Base-by-base conservation (phyloP, 352 stramenopile species). In the Phytopythium cucurbitacearum region DNA sequence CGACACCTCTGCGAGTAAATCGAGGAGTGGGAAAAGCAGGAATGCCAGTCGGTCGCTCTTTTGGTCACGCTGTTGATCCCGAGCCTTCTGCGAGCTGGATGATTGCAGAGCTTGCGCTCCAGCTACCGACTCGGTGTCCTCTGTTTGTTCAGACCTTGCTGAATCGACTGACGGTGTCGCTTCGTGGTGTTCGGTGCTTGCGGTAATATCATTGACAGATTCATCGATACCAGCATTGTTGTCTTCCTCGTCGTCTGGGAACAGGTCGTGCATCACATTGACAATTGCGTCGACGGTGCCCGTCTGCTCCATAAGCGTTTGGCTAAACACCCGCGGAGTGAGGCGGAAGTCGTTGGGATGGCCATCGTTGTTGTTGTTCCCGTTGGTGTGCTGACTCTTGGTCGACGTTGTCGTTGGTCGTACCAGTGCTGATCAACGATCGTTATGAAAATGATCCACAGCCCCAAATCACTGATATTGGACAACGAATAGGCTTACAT, bases 231-330 rank as follows among this genome's bases (percentile, higher is more conserved):
- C 41, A 15, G 40, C 39, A 21, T 9, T 38, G 11, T 38, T 44
- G n/a, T 42, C 35, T n/a, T 40, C 36, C 0, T 80, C 66, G 10
- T 85, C 71, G 12, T 89, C 75, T 7, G 76, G 73, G n/a, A 92
- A 89, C 7, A 92, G 50, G 39, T 86, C 71, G 48, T 87, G 79
- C 51, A 90, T 68, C 4, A 86, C 75, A 0, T 57, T 63, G 32
- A 89, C 73, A 51, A 89, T 71, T 5, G 69, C 62, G 37, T 89
- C 74, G 2, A 87, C 71, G 1, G 70, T 63, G 7, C 76, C 72
- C 0, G 76, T 89, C 46, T 88, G 73, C 48, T 87, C 76, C 59
- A 92, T 60, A 10, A 90, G 49, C 34, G 85, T 88, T 38, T 85
- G 79, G 36, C 76, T 85, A 34, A 85, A 82, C 12, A 83, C 69